Conservation (phyloP, 257 asterid species). For the Ophiorrhiza pumila region DNA sequence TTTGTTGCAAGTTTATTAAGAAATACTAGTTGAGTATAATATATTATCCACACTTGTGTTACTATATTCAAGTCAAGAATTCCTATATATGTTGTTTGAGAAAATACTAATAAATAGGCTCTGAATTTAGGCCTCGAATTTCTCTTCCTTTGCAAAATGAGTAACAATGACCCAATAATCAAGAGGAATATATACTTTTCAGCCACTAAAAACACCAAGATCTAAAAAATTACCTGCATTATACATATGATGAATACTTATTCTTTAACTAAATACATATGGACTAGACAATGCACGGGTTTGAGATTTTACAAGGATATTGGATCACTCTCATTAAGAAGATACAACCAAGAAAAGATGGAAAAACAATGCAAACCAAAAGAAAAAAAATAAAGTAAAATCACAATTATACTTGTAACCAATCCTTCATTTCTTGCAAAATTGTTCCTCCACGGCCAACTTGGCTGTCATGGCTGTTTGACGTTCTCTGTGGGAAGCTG, state of each 20-base stretch:
- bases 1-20: conserved; percentile 9
- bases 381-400: conserved; percentile 51
- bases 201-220: neutral
- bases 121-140: neutral
- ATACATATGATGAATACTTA: conserved; percentile 16
- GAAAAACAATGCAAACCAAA: conserved; percentile 15
- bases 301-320: conserved; percentile 47
- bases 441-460: conserved; percentile 57
- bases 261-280: conserved; percentile 29
- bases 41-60: neutral
- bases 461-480: conserved; percentile 61
- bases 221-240: neutral
- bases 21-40: too few species aligned
- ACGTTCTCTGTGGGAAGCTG: conserved; percentile 56
- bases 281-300: conserved; percentile 25
- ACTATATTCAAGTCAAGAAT: neutral
- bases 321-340: conserved; percentile 35
- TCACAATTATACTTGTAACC: conserved; percentile 38
- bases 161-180: neutral
- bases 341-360: conserved; percentile 20
- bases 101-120: neutral
- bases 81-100: neutral
- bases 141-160: neutral
- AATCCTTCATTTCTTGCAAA: conserved; percentile 58
- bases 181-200: neutral